phyloP scores from a whole-genome alignment of 441 rosid genomes.

The Capsella rubella region DNA sequence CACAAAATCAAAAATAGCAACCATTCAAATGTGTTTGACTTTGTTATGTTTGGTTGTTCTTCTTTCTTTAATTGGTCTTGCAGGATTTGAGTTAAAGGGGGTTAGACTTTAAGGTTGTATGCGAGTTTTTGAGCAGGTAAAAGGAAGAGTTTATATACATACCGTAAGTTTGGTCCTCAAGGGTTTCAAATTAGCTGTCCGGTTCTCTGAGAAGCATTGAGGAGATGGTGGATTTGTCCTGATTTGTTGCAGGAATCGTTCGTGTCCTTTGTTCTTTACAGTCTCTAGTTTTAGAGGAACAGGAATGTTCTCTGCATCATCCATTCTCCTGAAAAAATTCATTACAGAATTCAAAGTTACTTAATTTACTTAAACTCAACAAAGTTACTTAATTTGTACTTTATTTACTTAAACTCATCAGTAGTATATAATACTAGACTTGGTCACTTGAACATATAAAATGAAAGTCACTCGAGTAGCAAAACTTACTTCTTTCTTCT shows the following conservation, averaged over 20 bases:
- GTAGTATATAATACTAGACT: not conserved
- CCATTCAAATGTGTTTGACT: not conserved
- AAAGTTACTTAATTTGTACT: not conserved
- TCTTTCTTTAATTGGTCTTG: conserved; percentile 1
- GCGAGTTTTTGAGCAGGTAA: not conserved
- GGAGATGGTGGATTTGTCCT: conserved; percentile 92
- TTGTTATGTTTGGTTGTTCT: not conserved
- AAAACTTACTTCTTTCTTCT: conserved; percentile 54
- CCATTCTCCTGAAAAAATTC: conserved; percentile 37
- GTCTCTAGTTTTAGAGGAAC: conserved; percentile 40
- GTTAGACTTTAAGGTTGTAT: conserved; percentile 10
- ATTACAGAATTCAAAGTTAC: conserved; percentile 8
- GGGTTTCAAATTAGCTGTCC: conserved; percentile 48
- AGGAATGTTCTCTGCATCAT: conserved; percentile 49
- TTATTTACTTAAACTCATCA: not conserved
- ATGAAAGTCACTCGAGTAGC: not conserved
- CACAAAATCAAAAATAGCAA: not conserved
- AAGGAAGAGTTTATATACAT: conserved; percentile 28
- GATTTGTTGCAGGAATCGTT: conserved; percentile 61
- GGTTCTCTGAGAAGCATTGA: conserved; percentile 83
- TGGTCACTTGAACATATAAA: not conserved
- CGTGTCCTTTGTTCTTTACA: conserved; percentile 54
- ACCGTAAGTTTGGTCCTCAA: conserved; percentile 68
- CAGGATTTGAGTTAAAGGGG: conserved; percentile 7
- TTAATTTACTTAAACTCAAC: not conserved